phyloP scores from a whole-genome alignment of 2,329 filamentous ascomycete species.

The Calonectria leucothoes region DNA sequence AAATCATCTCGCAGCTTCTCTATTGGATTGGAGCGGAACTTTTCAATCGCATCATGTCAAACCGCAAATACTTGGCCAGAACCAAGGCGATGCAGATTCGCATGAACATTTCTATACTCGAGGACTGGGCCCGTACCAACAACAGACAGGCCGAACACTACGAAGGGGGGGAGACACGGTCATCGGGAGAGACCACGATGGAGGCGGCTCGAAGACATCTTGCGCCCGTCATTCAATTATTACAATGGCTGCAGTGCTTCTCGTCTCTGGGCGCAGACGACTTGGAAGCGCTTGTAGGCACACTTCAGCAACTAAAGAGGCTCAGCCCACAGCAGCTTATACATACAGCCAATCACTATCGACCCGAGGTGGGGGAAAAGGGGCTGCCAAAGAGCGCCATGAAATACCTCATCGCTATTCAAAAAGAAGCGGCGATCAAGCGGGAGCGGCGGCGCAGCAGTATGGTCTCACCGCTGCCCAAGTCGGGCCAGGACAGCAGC shows the following conservation, averaged over 20 bases:
- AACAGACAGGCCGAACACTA: conserved; percentile 96
- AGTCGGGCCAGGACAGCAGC: conserved; percentile 49
- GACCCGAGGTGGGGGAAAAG: conserved; percentile 95
- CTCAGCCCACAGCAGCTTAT: conserved; percentile 90
- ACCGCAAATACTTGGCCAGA: conserved; percentile 90
- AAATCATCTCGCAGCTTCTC: conserved; percentile 90
- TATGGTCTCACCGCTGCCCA: conserved; percentile 55
- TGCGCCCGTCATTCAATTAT: conserved; percentile 88
- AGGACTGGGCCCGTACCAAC: conserved; percentile 95
- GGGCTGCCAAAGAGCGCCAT: conserved; percentile 87
- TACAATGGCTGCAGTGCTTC: conserved; percentile 98
- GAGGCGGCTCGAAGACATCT: conserved; percentile 88
- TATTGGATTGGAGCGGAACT: conserved; percentile 98
- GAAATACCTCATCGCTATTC: conserved; percentile 85
- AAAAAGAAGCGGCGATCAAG: conserved; percentile 76
- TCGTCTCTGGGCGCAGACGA: conserved; percentile 90
- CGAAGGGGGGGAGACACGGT: conserved; percentile 88
- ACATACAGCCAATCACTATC: conserved; percentile 92
- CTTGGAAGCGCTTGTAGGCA: conserved; percentile 87
- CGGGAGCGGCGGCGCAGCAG: conserved; percentile 65
- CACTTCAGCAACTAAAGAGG: conserved; percentile 87
- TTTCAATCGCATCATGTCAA: conserved; percentile 98
- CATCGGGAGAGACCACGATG: conserved; percentile 86
- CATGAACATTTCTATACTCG: conserved; percentile 95
- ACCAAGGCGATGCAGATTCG: conserved; percentile 99